Evolutionary conservation across 225 moss, liverwort and hornwort genomes (phyloP).

Genomic region (Ulota crispa): DNA sequence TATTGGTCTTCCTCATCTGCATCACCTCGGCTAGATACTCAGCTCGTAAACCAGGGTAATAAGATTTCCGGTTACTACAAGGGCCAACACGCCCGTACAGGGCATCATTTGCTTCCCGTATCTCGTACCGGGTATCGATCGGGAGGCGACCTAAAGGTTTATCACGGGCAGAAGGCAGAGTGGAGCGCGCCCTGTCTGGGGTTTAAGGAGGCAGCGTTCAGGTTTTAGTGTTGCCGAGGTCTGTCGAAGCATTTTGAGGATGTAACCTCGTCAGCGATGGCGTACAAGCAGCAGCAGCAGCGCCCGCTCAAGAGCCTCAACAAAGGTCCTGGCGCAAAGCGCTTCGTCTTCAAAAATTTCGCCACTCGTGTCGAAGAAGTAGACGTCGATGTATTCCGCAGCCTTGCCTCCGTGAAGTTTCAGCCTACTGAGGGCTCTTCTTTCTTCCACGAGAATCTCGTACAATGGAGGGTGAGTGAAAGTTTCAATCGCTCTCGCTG

Average conservation of each 20-base stretch:
- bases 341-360: constrained; percentile 91
- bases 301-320: constrained; percentile 84
- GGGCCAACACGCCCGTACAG: too few species aligned
- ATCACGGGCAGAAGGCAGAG: too few species aligned
- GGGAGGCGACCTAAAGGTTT: too few species aligned
- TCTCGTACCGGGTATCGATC: too few species aligned
- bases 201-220: constrained; percentile 12
- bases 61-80: too few species aligned
- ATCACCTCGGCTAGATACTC: too few species aligned
- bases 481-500: neutral
- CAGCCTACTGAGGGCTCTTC: constrained; percentile 90
- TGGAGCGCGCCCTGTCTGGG: neutral
- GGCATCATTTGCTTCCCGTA: too few species aligned
- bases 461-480: constrained; percentile 85
- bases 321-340: constrained; percentile 82
- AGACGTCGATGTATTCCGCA: constrained; percentile 95
- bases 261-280: constrained; percentile 41
- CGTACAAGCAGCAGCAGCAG: constrained; percentile 50
- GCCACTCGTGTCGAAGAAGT: constrained; percentile 93
- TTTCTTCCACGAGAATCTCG: constrained; percentile 95
- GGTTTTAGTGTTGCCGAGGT: neutral
- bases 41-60: too few species aligned
- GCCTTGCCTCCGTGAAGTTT: constrained; percentile 89
- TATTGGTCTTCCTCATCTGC: too few species aligned
- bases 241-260: constrained; percentile 3